These are phyloP conservation scores for Cinnamomum chago DNA, from an alignment of 164 flowering plant genomes.

Conservation along the genomic window DNA sequence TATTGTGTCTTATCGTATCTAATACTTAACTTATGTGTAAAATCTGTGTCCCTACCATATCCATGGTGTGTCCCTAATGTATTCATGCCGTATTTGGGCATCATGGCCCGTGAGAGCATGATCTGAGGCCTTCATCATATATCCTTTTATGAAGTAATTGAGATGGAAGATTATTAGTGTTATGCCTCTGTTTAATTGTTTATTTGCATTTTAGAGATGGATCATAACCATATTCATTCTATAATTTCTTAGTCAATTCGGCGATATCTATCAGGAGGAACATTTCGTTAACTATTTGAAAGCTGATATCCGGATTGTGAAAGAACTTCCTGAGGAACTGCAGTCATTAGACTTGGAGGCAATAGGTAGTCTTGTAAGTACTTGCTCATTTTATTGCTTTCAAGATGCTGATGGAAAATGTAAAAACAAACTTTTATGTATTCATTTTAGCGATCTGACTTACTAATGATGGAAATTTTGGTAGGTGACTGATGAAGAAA, in stretches of 20 bases:
- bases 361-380: conserved; percentile 85
- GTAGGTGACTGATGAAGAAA: conserved; percentile 80
- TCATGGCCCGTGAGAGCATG: no score
- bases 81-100: no score
- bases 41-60: no score
- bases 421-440: not conserved
- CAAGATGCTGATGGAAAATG: not conserved
- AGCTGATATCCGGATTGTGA: conserved; percentile 86
- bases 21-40: no score
- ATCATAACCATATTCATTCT: conserved; percentile 38
- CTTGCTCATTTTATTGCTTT: conserved; percentile 1
- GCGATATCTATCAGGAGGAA: conserved; percentile 97
- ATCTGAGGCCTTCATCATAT: no score
- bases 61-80: no score
- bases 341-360: conserved; percentile 87
- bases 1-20: no score
- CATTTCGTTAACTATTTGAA: conserved; percentile 75
- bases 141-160: not conserved
- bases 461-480: conserved; percentile 13
- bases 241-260: conserved; percentile 72
- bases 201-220: conserved; percentile 18
- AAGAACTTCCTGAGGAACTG: conserved; percentile 80
- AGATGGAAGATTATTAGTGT: not conserved
- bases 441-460: not conserved
- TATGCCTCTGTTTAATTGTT: conserved; percentile 6